Percentiles rank a stretch among this genome's conserved stretches.
Conservation (phyloP, 495 filamentous ascomycete species). For the Aspergillus kassunensis region DNA sequence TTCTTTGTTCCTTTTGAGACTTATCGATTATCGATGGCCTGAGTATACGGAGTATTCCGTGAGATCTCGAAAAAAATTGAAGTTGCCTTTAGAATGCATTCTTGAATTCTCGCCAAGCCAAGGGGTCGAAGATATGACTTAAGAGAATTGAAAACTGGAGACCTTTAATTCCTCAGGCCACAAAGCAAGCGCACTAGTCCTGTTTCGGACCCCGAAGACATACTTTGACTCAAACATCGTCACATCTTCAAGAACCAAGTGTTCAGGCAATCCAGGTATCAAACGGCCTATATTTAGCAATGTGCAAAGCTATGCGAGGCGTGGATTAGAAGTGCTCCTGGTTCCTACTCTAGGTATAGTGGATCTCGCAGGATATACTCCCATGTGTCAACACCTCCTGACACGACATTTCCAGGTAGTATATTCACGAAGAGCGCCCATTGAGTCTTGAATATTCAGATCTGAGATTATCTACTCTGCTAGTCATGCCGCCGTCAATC, state of each 20-base stretch:
- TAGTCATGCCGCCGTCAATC: slow-evolving; percentile 27
- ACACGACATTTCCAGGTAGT: too few relatives aligned
- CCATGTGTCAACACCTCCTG: too few relatives aligned
- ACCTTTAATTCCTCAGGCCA: not conserved
- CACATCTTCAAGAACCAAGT: not conserved
- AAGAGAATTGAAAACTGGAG: too few relatives aligned
- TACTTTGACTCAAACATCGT: not conserved
- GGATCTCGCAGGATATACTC: too few relatives aligned
- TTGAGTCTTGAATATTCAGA: not conserved
- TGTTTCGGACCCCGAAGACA: not conserved
- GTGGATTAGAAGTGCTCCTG: too few relatives aligned
- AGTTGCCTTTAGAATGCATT: not conserved
- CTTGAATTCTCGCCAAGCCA: too few relatives aligned
- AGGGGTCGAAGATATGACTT: too few relatives aligned
- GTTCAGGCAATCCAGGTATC: not conserved
- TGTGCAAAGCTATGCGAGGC: not conserved
- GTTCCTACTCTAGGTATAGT: too few relatives aligned
- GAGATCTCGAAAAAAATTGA: not conserved
- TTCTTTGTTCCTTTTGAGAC: too few relatives aligned
- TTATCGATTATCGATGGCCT: too few relatives aligned
- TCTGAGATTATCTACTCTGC: not conserved
- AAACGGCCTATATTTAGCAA: not conserved
- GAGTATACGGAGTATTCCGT: not conserved
- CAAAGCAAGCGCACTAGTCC: not conserved
- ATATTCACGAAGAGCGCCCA: too few relatives aligned